Evolutionary conservation across 1,284 basidiomycete species (phyloP).

Genomic region (Leccinum brunneo-olivaceum): DNA sequence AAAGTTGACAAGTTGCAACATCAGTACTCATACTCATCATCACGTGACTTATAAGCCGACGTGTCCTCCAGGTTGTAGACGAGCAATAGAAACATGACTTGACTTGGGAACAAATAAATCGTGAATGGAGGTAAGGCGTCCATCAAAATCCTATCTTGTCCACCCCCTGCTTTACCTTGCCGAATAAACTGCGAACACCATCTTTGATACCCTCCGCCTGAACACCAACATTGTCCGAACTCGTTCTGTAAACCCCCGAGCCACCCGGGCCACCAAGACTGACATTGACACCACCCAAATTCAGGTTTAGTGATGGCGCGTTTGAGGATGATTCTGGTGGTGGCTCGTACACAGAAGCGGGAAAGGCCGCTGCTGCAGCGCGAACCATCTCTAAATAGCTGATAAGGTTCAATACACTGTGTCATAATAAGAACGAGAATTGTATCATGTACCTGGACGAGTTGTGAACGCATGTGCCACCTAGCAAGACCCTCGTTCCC

Average conservation of each 20-base stretch:
- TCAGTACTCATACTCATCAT: neutral
- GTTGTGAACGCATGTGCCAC: constrained; percentile 91
- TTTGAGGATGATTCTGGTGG: constrained; percentile 61
- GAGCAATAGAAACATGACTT: neutral
- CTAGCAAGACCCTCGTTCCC: constrained; percentile 74
- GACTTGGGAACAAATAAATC: too few species aligned
- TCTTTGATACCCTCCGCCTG: constrained; percentile 80
- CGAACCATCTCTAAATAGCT: constrained; percentile 75
- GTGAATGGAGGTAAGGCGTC: too few species aligned
- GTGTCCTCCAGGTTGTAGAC: constrained; percentile 21
- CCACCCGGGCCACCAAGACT: constrained; percentile 81
- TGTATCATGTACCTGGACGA: constrained; percentile 63
- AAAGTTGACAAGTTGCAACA: neutral
- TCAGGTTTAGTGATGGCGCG: constrained; percentile 76
- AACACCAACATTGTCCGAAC: constrained; percentile 64
- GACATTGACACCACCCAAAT: constrained; percentile 86
- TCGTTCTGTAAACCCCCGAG: constrained; percentile 76
- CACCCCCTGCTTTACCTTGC: constrained; percentile 83
- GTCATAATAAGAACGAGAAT: neutral
- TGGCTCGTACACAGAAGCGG: constrained; percentile 61
- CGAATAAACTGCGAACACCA: constrained; percentile 80
- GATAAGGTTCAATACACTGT: constrained; percentile 8
- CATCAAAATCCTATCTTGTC: constrained; percentile 61
- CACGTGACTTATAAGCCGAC: constrained; percentile 25
- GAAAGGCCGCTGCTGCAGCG: constrained; percentile 53